Conservation (phyloP, 108 stramenopile genomes). For the Nitzschia sp. region DNA sequence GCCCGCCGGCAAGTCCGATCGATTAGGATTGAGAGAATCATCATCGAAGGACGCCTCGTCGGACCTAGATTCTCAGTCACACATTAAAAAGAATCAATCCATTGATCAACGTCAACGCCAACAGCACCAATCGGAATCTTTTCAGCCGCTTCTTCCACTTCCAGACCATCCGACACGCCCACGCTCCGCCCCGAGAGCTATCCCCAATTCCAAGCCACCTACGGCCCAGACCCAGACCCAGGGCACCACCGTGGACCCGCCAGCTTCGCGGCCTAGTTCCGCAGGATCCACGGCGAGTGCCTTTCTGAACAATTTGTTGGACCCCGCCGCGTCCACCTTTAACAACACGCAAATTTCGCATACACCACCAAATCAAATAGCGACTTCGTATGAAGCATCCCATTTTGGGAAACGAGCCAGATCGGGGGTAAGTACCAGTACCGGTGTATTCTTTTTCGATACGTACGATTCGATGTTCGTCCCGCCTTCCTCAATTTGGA, state of each 20-base stretch:
- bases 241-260: not conserved
- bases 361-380: conserved; percentile 69
- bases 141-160: conserved; percentile 13
- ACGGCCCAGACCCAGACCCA: not conserved
- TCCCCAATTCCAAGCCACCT: conserved; percentile 9
- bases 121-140: not conserved
- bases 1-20: not conserved
- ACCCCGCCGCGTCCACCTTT: conserved; percentile 29
- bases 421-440: conserved; percentile 81
- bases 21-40: conserved; percentile 1
- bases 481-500: not conserved
- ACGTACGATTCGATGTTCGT: not conserved
- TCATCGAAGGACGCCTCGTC: not conserved
- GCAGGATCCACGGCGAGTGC: conserved; percentile 21
- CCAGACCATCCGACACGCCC: conserved; percentile 9
- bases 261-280: conserved; percentile 12
- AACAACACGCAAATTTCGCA: conserved; percentile 42
- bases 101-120: not conserved
- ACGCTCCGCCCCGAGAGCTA: conserved; percentile 17
- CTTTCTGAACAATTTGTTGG: conserved; percentile 32
- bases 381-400: conserved; percentile 70
- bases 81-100: not conserved
- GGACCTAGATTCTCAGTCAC: not conserved
- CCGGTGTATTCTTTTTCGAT: not conserved
- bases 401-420: conserved; percentile 84